These are phyloP conservation scores for Talaromyces stipitatus DNA, from an alignment of 495 filamentous ascomycete genomes.

Conservation along the genomic window DNA sequence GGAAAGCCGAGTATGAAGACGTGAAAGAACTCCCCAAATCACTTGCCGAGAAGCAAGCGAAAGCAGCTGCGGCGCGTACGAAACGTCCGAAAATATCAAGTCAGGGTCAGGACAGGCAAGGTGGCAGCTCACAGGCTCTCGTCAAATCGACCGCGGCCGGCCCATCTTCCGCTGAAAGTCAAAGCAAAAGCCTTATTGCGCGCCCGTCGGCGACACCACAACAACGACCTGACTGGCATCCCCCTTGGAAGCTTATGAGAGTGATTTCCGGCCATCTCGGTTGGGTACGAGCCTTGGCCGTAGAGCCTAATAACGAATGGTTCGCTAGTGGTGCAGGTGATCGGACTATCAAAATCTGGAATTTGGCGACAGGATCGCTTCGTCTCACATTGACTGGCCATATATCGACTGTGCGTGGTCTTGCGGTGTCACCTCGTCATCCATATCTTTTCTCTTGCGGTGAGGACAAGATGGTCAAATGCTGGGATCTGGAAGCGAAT, in stretches of 20 bases:
- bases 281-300: constrained; percentile 86
- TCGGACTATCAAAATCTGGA: constrained; percentile 98
- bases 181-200: constrained; percentile 55
- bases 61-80: constrained; percentile 49
- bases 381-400: constrained; percentile 90
- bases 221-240: constrained; percentile 84
- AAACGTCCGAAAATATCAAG: constrained; percentile 41
- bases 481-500: constrained; percentile 98
- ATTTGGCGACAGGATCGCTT: constrained; percentile 76
- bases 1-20: constrained; percentile 72
- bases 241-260: constrained; percentile 97
- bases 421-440: constrained; percentile 89
- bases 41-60: constrained; percentile 77
- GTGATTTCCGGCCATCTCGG: constrained; percentile 95
- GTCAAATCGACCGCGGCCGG: constrained; percentile 32
- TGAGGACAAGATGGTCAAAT: constrained; percentile 99
- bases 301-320: constrained; percentile 96
- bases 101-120: constrained; percentile 23
- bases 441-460: constrained; percentile 97
- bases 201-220: constrained; percentile 63
- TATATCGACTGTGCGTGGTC: constrained; percentile 89
- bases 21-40: constrained; percentile 76
- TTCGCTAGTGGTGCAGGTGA: constrained; percentile 96
- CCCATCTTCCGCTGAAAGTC: constrained; percentile 22
- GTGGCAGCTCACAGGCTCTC: constrained; percentile 36